Evolutionary conservation across 352 stramenopile genomes (phyloP), one percentile per base, ranked within the genome.

Genomic region (Phytopythium vexans): DNA sequence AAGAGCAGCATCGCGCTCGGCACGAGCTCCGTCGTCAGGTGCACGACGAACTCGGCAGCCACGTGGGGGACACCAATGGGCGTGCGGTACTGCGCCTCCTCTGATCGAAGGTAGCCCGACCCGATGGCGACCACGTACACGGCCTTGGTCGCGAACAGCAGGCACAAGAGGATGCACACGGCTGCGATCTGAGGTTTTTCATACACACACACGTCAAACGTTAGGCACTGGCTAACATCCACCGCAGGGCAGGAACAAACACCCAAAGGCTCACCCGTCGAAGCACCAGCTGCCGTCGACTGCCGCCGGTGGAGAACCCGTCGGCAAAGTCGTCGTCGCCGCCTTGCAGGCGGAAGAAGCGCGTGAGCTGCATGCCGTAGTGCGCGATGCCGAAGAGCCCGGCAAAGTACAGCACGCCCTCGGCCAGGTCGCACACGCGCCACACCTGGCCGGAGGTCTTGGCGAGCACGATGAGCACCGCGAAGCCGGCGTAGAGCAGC

Each of bases 241-340:
- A 15, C 2, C 21, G 21, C 21, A 27, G 21, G 1, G 21, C 21
- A 27, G 2, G 21, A 27, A 27, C 1, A 27, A 27, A 27, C 21
- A 38, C 11, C 11, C 11, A 27, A 49, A 14, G 35, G 56, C 53
- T 37, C 62, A 84, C 73, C 43, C 71, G 61, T 14, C 68, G 69
- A n/a, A 86, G 40, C 33, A 81, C 72, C 7, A 70, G 57, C 45
- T 82, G 71, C 2, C 72, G 71, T 4, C 71, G 74, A n/a, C 70
- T 35, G 35, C 52, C 49, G 8, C 49, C 32, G n/a, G 52, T 16
- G 5, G 66, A 58, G 27, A 69, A 61, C 40, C 77, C 68, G 37
- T 76, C 80, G 58, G 77, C 76, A 41, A 84, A 84, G 44, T 82
- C 74, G 12, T 86, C 74, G 49, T 86, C 74, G 8, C 59, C 62